Evolutionary conservation across 176 grass and related monocot species (phyloP).

Genomic region (Oryza coarctata): DNA sequence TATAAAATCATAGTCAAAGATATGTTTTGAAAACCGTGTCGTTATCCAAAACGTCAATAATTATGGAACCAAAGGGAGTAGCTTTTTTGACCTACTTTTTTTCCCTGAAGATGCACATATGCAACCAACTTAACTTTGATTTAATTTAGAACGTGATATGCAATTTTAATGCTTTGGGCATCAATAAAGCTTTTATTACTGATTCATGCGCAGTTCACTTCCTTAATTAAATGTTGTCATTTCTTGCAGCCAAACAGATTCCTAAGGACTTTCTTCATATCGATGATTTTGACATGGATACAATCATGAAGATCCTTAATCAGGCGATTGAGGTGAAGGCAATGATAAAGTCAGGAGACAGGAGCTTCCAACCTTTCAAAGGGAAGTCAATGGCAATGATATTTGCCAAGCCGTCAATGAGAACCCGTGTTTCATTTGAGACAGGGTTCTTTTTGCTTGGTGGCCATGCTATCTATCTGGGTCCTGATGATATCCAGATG

Average conservation of each 20-base stretch:
- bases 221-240: conserved; percentile 4
- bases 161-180: background rate
- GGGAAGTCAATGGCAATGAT: conserved; percentile 98
- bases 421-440: conserved; percentile 96
- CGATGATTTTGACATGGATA: conserved; percentile 90
- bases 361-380: conserved; percentile 84
- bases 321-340: conserved; percentile 74
- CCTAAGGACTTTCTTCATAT: conserved; percentile 92
- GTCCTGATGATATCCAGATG: conserved; percentile 98
- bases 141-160: background rate
- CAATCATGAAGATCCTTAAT: conserved; percentile 82
- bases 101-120: background rate
- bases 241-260: conserved; percentile 51
- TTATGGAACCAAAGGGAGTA: too few relatives aligned
- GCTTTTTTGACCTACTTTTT: background rate
- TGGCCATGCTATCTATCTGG: conserved; percentile 89
- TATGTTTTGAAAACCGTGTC: too few relatives aligned
- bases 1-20: too few relatives aligned
- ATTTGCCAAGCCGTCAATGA: conserved; percentile 97
- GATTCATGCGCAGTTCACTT: background rate
- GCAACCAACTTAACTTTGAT: background rate
- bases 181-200: background rate
- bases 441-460: conserved; percentile 95
- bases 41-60: too few relatives aligned
- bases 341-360: conserved; percentile 86